Evolutionary conservation across 805 yeast species (phyloP).

Genomic region (Metschnikowia similis): DNA sequence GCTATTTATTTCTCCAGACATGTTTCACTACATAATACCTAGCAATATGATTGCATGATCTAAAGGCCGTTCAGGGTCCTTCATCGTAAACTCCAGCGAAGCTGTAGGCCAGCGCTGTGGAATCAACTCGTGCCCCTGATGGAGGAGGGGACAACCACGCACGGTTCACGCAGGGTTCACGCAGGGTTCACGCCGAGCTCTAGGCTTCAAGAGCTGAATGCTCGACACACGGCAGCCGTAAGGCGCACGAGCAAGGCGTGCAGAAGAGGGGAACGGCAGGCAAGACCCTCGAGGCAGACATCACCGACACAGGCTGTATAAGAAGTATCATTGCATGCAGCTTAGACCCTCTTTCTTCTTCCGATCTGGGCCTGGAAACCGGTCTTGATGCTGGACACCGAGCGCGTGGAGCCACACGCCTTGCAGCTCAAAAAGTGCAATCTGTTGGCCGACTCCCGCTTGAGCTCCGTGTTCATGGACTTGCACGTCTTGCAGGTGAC

Average conservation of each 20-base stretch:
- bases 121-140: no score
- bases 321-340: slow-evolving; percentile 2
- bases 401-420: slow-evolving; percentile 95
- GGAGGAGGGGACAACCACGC: no score
- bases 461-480: slow-evolving; percentile 92
- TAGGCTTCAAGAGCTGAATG: no score
- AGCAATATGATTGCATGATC: neutral
- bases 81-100: no score
- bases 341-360: slow-evolving; percentile 65
- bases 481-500: slow-evolving; percentile 99
- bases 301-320: neutral
- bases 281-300: neutral
- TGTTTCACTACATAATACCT: neutral
- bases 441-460: slow-evolving; percentile 94
- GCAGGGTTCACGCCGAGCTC: no score
- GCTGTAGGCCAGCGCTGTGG: no score
- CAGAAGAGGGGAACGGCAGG: neutral
- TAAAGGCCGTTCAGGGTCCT: neutral
- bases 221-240: no score
- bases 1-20: no score
- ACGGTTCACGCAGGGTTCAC: no score
- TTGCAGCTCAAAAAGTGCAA: slow-evolving; percentile 96
- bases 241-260: no score
- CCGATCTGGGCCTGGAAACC: slow-evolving; percentile 99
- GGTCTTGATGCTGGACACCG: slow-evolving; percentile 94